Evolutionary conservation across 176 grass and related monocot species (phyloP).

Genomic region (Secale cereale): DNA sequence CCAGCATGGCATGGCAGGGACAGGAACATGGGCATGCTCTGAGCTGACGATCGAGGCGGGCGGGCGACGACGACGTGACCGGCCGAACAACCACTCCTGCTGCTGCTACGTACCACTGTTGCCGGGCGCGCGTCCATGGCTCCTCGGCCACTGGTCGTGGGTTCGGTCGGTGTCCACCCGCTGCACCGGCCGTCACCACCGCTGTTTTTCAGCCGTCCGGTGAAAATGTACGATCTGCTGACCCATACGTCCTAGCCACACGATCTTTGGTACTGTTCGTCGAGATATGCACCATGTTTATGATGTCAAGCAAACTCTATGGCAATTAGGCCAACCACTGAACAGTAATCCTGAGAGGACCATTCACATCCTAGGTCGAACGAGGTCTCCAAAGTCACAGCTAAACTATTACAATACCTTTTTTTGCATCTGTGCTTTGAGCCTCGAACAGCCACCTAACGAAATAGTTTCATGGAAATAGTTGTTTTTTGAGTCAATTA

Average conservation of each 20-base stretch:
- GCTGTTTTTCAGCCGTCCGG: no score
- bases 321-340: not conserved
- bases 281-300: not conserved
- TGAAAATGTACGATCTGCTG: not conserved
- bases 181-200: not conserved
- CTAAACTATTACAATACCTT: not conserved
- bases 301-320: no score
- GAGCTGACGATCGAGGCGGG: not conserved
- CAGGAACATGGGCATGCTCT: not conserved
- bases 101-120: not conserved
- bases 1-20: not conserved
- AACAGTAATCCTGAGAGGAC: not conserved
- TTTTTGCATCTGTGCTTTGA: no score
- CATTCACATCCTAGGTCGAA: not conserved
- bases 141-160: not conserved
- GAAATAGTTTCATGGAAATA: no score
- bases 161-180: not conserved
- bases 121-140: not conserved
- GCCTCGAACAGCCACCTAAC: no score
- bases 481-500: no score
- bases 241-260: no score
- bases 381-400: not conserved
- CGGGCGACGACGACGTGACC: not conserved
- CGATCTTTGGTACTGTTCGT: not conserved
- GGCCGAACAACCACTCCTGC: not conserved